Conservation (phyloP, 2,329 filamentous ascomycete species). For the Trichoderma sp. region DNA sequence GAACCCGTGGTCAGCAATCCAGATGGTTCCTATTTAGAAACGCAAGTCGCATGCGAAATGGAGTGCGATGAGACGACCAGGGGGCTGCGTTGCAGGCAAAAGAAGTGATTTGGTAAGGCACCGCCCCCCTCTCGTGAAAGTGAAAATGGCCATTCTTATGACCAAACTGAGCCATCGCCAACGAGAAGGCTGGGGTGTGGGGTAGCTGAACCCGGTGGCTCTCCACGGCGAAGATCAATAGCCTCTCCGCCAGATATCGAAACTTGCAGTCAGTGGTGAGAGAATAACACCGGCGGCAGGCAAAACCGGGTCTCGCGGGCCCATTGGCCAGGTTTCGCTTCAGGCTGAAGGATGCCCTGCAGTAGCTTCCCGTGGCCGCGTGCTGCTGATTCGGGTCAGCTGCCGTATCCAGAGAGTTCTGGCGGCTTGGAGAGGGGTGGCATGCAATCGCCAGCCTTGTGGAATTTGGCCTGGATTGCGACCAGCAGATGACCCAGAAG, state of each 20-base stretch:
- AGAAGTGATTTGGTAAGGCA: not conserved
- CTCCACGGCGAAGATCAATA: not conserved
- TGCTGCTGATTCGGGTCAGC: slow-evolving; percentile 4
- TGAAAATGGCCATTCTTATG: not conserved
- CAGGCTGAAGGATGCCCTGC: not conserved
- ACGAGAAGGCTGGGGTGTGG: not conserved
- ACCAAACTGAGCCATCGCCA: not conserved
- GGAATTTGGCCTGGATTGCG: not conserved
- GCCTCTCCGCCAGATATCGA: not conserved
- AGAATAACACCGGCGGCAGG: not conserved
- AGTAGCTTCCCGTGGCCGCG: not conserved
- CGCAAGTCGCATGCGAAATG: not conserved
- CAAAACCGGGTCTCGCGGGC: not conserved
- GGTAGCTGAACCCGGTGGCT: slow-evolving; percentile 1
- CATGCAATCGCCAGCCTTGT: not conserved
- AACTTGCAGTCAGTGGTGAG: not conserved
- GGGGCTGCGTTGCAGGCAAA: not conserved
- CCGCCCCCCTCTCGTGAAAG: not conserved
- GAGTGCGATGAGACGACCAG: not conserved
- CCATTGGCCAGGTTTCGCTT: not conserved
- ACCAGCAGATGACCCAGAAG: not conserved
- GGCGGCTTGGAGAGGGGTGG: not conserved
- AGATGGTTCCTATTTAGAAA: not conserved
- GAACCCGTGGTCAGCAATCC: not conserved
- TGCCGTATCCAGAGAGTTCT: not conserved